Percentiles rank a stretch among this genome's conserved stretches.
These are phyloP conservation scores for Blastobotrys proliferans DNA, from an alignment of 1,139 yeast species.

Conservation along the genomic window DNA sequence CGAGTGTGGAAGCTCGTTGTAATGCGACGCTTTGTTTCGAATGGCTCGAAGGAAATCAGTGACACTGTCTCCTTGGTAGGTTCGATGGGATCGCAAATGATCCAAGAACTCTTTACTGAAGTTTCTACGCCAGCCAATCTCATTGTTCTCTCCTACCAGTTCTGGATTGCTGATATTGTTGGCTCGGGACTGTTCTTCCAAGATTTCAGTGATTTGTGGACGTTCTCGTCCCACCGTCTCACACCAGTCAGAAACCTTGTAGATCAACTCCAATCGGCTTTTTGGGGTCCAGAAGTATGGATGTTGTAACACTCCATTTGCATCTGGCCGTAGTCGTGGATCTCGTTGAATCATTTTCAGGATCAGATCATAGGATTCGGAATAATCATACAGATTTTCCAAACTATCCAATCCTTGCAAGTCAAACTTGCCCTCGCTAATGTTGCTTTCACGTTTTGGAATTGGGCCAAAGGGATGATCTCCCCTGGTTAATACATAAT, in stretches of 20 bases:
- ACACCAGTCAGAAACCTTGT: slow-evolving; percentile 85
- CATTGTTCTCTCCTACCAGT: slow-evolving; percentile 49
- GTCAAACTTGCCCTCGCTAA: slow-evolving; percentile 65
- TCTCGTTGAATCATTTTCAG: slow-evolving; percentile 63
- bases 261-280: slow-evolving; percentile 72
- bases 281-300: slow-evolving; percentile 84
- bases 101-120: slow-evolving; percentile 64
- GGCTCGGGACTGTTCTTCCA: slow-evolving; percentile 52
- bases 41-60: slow-evolving; percentile 86
- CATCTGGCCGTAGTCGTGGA: slow-evolving; percentile 72
- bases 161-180: slow-evolving; percentile 31
- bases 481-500: slow-evolving; percentile 78
- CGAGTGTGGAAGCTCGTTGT: slow-evolving; percentile 73
- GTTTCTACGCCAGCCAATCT: slow-evolving; percentile 68
- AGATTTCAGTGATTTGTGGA: slow-evolving; percentile 52
- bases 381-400: slow-evolving; percentile 42
- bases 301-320: slow-evolving; percentile 64
- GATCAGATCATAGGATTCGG: slow-evolving; percentile 72
- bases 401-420: slow-evolving; percentile 43
- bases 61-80: slow-evolving; percentile 71
- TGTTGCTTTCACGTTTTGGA: slow-evolving; percentile 82
- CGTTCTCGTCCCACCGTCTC: slow-evolving; percentile 87
- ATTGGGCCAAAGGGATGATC: slow-evolving; percentile 93
- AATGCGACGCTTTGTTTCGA: slow-evolving; percentile 90
- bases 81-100: slow-evolving; percentile 85